A percentile compares a stretch with the other conserved stretches of the same genome.
These are phyloP conservation scores for Ogataea paraovalis DNA, from an alignment of 805 yeast genomes.

Conservation along the genomic window DNA sequence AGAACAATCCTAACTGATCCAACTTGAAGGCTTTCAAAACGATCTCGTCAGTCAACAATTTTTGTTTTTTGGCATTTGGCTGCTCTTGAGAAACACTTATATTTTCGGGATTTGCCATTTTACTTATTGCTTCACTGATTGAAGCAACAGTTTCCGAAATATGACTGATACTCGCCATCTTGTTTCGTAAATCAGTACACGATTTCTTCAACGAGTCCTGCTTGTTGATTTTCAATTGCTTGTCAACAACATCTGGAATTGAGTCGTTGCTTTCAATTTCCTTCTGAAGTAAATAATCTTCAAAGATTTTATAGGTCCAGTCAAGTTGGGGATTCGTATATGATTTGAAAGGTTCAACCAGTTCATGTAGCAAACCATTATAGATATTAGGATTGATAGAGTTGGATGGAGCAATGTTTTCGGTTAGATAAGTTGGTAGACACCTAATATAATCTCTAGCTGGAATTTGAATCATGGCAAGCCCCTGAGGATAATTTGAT, in stretches of 20 bases:
- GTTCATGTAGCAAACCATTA: constrained; percentile 21
- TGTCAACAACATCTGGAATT: constrained; percentile 10
- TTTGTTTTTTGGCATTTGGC: constrained; percentile 10
- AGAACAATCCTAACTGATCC: constrained; percentile 31
- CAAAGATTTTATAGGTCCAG: constrained; percentile 61
- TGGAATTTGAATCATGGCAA: constrained; percentile 66
- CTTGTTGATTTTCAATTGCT: constrained; percentile 15
- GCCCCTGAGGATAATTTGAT: constrained; percentile 58
- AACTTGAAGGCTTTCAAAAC: constrained; percentile 41
- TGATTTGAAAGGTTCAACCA: constrained; percentile 30
- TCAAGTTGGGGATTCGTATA: constrained; percentile 58
- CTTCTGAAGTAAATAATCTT: constrained; percentile 61
- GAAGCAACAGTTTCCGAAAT: constrained; percentile 11
- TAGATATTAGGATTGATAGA: constrained; percentile 16
- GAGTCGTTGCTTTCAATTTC: constrained; percentile 28
- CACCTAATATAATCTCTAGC: constrained; percentile 71
- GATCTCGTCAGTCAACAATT: constrained; percentile 34
- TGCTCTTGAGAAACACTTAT: constrained; percentile 6
- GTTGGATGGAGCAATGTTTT: constrained; percentile 20
- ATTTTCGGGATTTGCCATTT: constrained; percentile 20
- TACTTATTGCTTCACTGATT: constrained; percentile 21
- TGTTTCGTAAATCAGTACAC: constrained; percentile 11
- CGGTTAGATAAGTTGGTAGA: constrained; percentile 41
- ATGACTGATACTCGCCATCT: constrained; percentile 6
- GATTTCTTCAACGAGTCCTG: constrained; percentile 20